A percentile compares a stretch with the other conserved stretches of the same genome.
Evolutionary conservation across 2,329 filamentous ascomycete species (phyloP).

Genomic region (Botryotinia convoluta): DNA sequence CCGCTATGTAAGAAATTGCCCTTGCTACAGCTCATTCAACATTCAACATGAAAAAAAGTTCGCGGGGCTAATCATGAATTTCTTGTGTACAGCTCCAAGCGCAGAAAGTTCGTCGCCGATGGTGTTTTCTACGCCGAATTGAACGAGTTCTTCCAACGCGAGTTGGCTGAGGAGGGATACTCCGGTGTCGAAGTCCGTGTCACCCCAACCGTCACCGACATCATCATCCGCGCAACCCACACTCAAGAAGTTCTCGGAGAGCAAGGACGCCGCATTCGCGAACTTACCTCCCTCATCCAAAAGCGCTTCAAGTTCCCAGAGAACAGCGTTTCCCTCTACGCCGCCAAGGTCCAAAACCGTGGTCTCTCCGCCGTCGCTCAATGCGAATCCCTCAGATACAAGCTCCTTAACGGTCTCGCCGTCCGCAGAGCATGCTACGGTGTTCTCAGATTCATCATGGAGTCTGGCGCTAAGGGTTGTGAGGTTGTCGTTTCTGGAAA

Average conservation of each 20-base stretch:
- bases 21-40: slow-evolving; percentile 7
- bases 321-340: slow-evolving; percentile 99
- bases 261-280: slow-evolving; percentile 99
- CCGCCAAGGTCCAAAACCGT: slow-evolving; percentile 99
- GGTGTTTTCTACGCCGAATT: slow-evolving; percentile 99
- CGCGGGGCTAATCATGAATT: slow-evolving; percentile 23
- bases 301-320: slow-evolving; percentile 99
- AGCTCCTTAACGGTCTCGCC: slow-evolving; percentile 98
- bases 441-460: slow-evolving; percentile 99
- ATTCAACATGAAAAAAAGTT: slow-evolving; percentile 9
- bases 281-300: slow-evolving; percentile 99
- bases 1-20: slow-evolving; percentile 39
- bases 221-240: slow-evolving; percentile 98
- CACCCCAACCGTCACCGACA: slow-evolving; percentile 92
- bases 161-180: slow-evolving; percentile 99
- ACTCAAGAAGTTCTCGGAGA: slow-evolving; percentile 99
- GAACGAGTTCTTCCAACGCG: slow-evolving; percentile 99
- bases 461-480: slow-evolving; percentile 98
- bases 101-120: slow-evolving; percentile 93
- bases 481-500: slow-evolving; percentile 99
- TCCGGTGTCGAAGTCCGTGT: slow-evolving; percentile 99
- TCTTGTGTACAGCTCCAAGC: slow-evolving; percentile 68
- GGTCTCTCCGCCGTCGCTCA: slow-evolving; percentile 99
- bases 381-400: slow-evolving; percentile 99
- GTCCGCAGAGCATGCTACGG: slow-evolving; percentile 99